Conservation (phyloP, 2,329 filamentous ascomycete genomes). For the Cryphonectria nitschkei region DNA sequence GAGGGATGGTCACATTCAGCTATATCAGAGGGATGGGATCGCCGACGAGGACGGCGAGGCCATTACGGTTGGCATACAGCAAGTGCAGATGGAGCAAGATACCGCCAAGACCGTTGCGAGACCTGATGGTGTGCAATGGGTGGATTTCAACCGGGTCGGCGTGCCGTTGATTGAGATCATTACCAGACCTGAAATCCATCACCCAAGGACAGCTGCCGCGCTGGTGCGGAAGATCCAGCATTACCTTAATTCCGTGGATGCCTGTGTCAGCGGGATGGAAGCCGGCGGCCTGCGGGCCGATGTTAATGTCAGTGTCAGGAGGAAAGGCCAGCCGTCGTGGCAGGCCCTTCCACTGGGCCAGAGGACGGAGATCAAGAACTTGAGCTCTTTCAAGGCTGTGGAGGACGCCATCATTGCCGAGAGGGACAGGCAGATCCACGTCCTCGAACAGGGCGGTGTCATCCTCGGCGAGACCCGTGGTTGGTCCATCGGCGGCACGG, state of each 20-base stretch:
- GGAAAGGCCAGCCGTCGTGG: conserved; percentile 47
- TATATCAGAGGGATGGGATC: conserved; percentile 79
- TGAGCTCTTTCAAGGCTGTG: conserved; percentile 92
- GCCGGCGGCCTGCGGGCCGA: conserved; percentile 87
- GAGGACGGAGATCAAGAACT: conserved; percentile 95
- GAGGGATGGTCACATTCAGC: conserved; percentile 70
- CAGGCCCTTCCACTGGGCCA: conserved; percentile 64
- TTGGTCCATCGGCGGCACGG: conserved; percentile 83
- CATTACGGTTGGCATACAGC: conserved; percentile 82
- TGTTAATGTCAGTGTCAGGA: conserved; percentile 88
- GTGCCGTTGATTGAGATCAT: conserved; percentile 95
- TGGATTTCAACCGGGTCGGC: conserved; percentile 94
- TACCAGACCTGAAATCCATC: conserved; percentile 84
- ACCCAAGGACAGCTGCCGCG: conserved; percentile 84
- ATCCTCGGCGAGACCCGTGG: conserved; percentile 89
- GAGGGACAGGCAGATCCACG: conserved; percentile 80
- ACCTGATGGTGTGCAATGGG: conserved; percentile 71
- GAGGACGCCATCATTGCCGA: conserved; percentile 94
- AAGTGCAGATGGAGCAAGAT: conserved; percentile 97
- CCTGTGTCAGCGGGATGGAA: conserved; percentile 92
- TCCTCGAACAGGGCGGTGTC: conserved; percentile 74
- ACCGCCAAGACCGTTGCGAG: conserved; percentile 91
- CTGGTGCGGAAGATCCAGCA: conserved; percentile 87
- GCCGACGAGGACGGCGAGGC: conserved; percentile 70
- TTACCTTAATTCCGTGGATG: conserved; percentile 77